These are phyloP conservation scores for Eutrema heterophyllum DNA, from an alignment of 345 rosid genomes.

Conservation along the genomic window DNA sequence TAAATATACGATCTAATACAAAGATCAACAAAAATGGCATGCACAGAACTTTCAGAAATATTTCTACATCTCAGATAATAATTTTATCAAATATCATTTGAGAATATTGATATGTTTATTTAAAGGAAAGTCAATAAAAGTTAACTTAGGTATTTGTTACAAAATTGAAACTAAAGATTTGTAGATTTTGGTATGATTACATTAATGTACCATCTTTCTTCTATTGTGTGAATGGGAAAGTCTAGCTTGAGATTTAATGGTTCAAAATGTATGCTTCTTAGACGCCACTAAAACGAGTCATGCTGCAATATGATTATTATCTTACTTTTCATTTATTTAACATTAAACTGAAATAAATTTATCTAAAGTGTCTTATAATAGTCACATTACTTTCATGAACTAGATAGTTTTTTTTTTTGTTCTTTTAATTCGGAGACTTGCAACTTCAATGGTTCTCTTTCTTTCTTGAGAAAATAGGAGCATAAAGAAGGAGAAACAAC, in stretches of 20 bases:
- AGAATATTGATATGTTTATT: too few species aligned
- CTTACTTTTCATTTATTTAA: constrained; percentile 1
- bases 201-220: constrained; percentile 20
- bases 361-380: not conserved
- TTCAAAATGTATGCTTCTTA: constrained; percentile 24
- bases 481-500: not conserved
- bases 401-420: not conserved
- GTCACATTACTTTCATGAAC: constrained; percentile 28
- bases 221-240: constrained; percentile 30
- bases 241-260: constrained; percentile 22
- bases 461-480: not conserved
- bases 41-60: not conserved
- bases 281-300: constrained; percentile 25
- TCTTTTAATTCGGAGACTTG: constrained; percentile 6
- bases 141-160: not conserved
- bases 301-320: constrained; percentile 12
- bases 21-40: not conserved
- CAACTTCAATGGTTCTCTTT: constrained; percentile 23
- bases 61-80: not conserved
- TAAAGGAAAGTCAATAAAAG: constrained; percentile 3
- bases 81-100: not conserved
- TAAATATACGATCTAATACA: not conserved
- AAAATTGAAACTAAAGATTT: constrained; percentile 7
- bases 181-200: constrained; percentile 20
- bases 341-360: not conserved